These are phyloP conservation scores for Pythium coloratum DNA, from an alignment of 352 stramenopile genomes.

Conservation along the genomic window DNA sequence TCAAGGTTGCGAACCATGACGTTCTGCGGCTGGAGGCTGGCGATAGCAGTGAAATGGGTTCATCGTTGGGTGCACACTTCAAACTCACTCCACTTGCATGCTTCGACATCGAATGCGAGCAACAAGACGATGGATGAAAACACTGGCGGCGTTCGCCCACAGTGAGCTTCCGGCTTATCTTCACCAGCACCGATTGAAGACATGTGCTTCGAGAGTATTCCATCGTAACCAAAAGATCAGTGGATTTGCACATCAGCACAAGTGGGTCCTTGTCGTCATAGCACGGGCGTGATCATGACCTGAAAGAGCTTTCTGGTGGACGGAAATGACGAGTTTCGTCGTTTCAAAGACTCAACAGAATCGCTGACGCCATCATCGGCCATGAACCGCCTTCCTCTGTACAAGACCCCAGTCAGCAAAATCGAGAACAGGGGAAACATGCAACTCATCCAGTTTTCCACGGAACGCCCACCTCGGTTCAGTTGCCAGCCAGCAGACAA, in stretches of 20 bases:
- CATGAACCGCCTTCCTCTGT: neutral
- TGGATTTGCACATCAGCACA: neutral
- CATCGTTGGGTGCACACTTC: no score
- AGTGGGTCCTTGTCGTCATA: neutral
- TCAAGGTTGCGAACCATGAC: neutral
- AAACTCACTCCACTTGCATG: no score
- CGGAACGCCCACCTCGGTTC: neutral
- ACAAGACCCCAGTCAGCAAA: neutral
- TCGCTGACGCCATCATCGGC: neutral
- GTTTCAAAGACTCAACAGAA: neutral
- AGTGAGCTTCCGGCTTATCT: no score
- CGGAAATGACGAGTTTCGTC: neutral
- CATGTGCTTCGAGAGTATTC: neutral
- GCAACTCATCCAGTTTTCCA: slow-evolving; percentile 1
- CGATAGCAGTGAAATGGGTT: no score
- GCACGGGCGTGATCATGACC: neutral
- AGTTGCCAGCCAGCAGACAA: neutral
- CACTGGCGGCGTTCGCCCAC: no score
- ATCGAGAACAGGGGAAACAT: neutral
- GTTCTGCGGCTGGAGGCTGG: neutral
- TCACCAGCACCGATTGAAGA: no score
- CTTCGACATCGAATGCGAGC: no score
- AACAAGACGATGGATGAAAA: no score
- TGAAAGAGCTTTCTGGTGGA: neutral
- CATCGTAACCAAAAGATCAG: neutral